Conservation (phyloP, 2,329 filamentous ascomycete genomes). For the Venturia effusa region DNA sequence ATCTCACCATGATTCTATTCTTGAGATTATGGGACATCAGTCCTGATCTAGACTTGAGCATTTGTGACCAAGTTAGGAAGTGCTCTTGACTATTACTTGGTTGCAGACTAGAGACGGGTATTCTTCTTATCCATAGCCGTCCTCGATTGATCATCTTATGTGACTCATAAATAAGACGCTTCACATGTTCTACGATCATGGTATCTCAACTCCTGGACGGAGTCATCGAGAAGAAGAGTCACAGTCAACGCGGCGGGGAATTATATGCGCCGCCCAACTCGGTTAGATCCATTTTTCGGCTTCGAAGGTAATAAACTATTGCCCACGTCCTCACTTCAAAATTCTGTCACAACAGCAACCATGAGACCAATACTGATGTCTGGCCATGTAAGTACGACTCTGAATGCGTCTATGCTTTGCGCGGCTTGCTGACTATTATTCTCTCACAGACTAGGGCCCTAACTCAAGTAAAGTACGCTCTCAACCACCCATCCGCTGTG, state of each 20-base stretch:
- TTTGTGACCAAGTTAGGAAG: background rate
- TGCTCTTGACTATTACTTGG: background rate
- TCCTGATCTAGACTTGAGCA: background rate
- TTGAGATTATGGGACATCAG: background rate
- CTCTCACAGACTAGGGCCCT: slow-evolving; percentile 67
- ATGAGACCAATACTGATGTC: slow-evolving; percentile 97
- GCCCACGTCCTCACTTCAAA: background rate
- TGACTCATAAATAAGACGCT: background rate
- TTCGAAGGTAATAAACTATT: slow-evolving; percentile 2
- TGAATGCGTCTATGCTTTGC: background rate
- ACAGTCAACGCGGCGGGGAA: background rate
- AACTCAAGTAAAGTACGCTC: slow-evolving; percentile 74
- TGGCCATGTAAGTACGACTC: slow-evolving; percentile 58
- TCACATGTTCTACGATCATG: too few species aligned
- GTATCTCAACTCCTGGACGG: background rate
- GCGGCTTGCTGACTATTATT: slow-evolving; percentile 4
- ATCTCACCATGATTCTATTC: background rate
- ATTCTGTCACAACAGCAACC: slow-evolving; percentile 5
- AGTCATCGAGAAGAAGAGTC: background rate
- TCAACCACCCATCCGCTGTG: slow-evolving; percentile 10
- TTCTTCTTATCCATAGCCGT: background rate
- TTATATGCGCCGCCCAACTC: background rate
- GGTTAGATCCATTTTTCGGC: background rate
- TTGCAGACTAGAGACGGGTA: background rate
- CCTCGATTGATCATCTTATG: background rate